Base-by-base conservation (phyloP, 768 basidiomycete species). In the Panus rudis region DNA sequence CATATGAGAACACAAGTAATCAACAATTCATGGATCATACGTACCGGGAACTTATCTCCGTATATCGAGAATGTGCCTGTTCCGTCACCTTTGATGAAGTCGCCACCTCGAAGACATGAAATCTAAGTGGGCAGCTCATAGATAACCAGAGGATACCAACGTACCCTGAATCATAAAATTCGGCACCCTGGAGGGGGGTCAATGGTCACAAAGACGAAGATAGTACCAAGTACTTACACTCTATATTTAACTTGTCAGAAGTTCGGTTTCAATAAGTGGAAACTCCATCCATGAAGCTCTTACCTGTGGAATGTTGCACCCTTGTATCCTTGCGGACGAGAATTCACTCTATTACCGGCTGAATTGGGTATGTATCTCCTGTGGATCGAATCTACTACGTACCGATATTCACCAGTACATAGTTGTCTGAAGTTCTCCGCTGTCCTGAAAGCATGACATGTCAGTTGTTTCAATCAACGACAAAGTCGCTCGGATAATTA, bases 41-140 rank as follows among this genome's bases (percentile, higher is more conserved):
- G 46, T 33, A 93, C 92, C 1, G 83, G 85, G 56, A 94, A 94
- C 52, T 88, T 91, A 55, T 89, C 85, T 20, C 94, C 94, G 54
- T 96, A 98, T 51, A 99, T 90, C n/a, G 91, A 94, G 64, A 93
- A 92, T 0, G 84, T 80, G 1, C 96, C 96, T 1, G 94, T 97
- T 26, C 96, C 96, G 54, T 99, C 96, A 3, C 81, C 80, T 48
- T 93, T 93, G 52, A 93, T 53, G 51, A 98, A 99, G 59, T 99
- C 96, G 0, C 96, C 96, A 35, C 89, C 90, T 90, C 44, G 13
- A 24, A 21, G 11, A 13, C 13, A 31, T 16, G 20, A 21, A 1
- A 33, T 24, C 25, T 27, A 45, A 33, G 11, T 34, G 21, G 22
- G 21, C 1, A 6, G 11, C 33, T 30, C 22, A 37, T 26, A n/a